Base-by-base conservation (phyloP, 129 eudicot genomes). In the Silybum marianum region DNA sequence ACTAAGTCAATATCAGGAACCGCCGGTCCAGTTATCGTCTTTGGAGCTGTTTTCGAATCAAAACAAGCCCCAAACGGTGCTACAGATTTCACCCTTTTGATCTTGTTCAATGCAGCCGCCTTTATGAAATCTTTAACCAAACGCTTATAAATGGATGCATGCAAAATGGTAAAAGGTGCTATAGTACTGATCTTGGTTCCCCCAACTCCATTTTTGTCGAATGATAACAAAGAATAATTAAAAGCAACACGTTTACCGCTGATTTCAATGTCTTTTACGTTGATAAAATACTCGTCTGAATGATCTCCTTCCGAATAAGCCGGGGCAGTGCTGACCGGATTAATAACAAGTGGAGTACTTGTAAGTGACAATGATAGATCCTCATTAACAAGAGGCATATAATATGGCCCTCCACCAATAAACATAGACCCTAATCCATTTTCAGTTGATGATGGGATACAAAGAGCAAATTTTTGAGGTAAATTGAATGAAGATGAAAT, bases 161-260 rank as follows among this genome's bases (percentile, higher is more conserved):
- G 90, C 71, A 93, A 63, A 4, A 58, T 30, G 9, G 96, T 90
- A 34, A 80, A 88, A 10, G 90, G 90, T 4, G 18, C 28, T 0
- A 74, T 13, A 1, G 90, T 88, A 42, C 93, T 91, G n/a, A 91
- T 77, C 79, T 88, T 93, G 3, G 97, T 84, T 1, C 98, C 95
- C 6, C 95, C 93, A 12, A 70, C 7, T 30, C 95, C 93, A 0
- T 87, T 74, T 66, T 69, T 82, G 48, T 87, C 78, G 16, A 91
- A 73, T 10, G 88, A 68, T 11, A 91, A 71, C 78, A 91, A 72
- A 4, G 85, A 78, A 2, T 72, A 42, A 16, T 54, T 30, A 3
- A 93, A 7, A 10, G 73, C 30, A 2, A 93, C 80, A 2, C 71
- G 77, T 21, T 88, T 77, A 1, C 69, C 76, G 0, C 22, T 51